A percentile compares a stretch with the other conserved stretches of the same genome.
These are phyloP conservation scores for Usnea hakonensis DNA, from an alignment of 495 filamentous ascomycete species.

Conservation along the genomic window DNA sequence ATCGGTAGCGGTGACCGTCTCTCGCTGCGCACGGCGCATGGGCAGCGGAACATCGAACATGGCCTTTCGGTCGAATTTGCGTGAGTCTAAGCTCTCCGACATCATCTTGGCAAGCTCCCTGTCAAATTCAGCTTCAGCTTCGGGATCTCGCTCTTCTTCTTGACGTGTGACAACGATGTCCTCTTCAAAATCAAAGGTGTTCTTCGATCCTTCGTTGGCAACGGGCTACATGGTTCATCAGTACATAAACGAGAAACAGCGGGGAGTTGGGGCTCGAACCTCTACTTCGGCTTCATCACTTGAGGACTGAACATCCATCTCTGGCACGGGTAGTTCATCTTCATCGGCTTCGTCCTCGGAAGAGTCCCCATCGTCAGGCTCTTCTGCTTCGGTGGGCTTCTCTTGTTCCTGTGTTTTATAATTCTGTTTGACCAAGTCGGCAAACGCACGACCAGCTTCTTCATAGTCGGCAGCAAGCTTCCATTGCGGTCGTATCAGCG, in stretches of 20 bases:
- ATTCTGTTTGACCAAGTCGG: conserved; percentile 78
- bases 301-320: conserved; percentile 49
- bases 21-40: conserved; percentile 66
- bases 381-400: conserved; percentile 58
- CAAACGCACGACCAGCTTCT: conserved; percentile 77
- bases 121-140: conserved; percentile 94
- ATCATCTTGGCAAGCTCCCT: conserved; percentile 98
- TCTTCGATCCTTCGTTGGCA: conserved; percentile 29
- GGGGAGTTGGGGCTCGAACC: conserved; percentile 1
- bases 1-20: conserved; percentile 42
- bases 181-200: conserved; percentile 60
- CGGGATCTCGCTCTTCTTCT: conserved; percentile 85
- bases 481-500: conserved; percentile 80
- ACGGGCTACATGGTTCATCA: conserved; percentile 14
- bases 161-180: conserved; percentile 83
- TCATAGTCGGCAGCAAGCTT: conserved; percentile 71
- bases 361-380: conserved; percentile 52
- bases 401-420: conserved; percentile 71
- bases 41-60: conserved; percentile 91
- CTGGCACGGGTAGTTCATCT: conserved; percentile 48
- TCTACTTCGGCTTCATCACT: conserved; percentile 52
- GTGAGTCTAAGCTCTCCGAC: conserved; percentile 88
- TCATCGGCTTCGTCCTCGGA: conserved; percentile 58
- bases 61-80: conserved; percentile 89
- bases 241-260: not conserved